These are phyloP conservation scores for Pilaira anomala DNA, from an alignment of 192 early-diverging fungal species.

Conservation along the genomic window DNA sequence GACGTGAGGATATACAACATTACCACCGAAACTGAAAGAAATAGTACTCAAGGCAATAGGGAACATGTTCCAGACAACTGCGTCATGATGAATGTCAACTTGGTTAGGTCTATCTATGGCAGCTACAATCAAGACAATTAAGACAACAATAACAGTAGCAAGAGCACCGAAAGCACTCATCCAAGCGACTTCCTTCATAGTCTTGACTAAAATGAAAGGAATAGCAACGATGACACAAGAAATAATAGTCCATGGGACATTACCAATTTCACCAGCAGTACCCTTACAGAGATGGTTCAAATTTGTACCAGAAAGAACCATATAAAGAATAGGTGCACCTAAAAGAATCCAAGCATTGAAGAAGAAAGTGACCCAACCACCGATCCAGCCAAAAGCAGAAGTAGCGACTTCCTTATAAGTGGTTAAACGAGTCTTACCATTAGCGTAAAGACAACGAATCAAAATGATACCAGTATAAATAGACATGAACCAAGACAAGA, in stretches of 20 bases:
- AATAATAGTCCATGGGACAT: constrained; percentile 55
- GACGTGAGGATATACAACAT: constrained; percentile 69
- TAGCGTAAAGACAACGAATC: constrained; percentile 33
- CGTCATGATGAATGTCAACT: constrained; percentile 35
- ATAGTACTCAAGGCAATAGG: constrained; percentile 63
- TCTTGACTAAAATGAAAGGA: constrained; percentile 62
- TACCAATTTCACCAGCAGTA: constrained; percentile 39
- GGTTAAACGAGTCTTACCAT: constrained; percentile 24
- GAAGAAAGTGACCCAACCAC: constrained; percentile 48
- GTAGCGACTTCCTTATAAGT: constrained; percentile 40
- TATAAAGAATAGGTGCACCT: constrained; percentile 54
- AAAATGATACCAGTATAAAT: constrained; percentile 36
- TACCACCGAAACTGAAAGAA: constrained; percentile 66
- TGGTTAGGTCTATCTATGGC: constrained; percentile 46
- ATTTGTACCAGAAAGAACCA: constrained; percentile 64
- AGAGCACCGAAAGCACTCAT: constrained; percentile 58
- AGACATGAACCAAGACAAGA: constrained; percentile 36
- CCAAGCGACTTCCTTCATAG: constrained; percentile 65
- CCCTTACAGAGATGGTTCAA: constrained; percentile 48
- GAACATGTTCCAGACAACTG: constrained; percentile 48
- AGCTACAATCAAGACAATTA: constrained; percentile 52
- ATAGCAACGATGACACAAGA: constrained; percentile 50
- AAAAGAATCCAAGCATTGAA: constrained; percentile 51
- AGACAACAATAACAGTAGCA: constrained; percentile 57
- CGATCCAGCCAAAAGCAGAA: constrained; percentile 44